A percentile compares a stretch with the other conserved stretches of the same genome.
Conservation (phyloP, 1,139 yeast genomes). For the Sugiyamaella grinbergsii region DNA sequence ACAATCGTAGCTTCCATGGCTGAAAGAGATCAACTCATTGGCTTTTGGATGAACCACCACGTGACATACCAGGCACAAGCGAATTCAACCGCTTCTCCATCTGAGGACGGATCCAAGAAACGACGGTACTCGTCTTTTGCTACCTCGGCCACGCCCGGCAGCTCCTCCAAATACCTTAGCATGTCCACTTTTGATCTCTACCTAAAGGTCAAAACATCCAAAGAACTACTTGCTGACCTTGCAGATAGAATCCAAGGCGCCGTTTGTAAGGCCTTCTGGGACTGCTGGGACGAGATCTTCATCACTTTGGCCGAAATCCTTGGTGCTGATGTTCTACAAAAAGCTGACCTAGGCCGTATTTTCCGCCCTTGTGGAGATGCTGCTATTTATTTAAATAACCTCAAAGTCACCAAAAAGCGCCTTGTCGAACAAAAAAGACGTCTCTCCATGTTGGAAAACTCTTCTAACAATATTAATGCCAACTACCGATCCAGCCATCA, state of each 20-base stretch:
- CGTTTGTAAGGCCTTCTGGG: slow-evolving; percentile 42
- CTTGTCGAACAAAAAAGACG: slow-evolving; percentile 31
- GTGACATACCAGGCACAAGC: slow-evolving; percentile 16
- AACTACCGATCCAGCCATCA: too few species aligned
- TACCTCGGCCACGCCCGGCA: neutral
- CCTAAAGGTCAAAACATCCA: slow-evolving; percentile 34
- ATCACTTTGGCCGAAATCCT: slow-evolving; percentile 38
- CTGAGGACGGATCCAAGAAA: slow-evolving; percentile 19
- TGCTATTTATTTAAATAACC: slow-evolving; percentile 37
- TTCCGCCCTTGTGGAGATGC: slow-evolving; percentile 42
- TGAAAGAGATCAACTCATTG: slow-evolving; percentile 32
- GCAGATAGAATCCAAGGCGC: slow-evolving; percentile 42
- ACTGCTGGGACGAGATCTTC: slow-evolving; percentile 41
- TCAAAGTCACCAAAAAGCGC: slow-evolving; percentile 33
- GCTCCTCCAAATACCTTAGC: slow-evolving; percentile 15
- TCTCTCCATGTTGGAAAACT: slow-evolving; percentile 26
- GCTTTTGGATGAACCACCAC: slow-evolving; percentile 36
- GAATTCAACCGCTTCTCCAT: neutral
- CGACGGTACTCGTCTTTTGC: neutral
- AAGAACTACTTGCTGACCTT: slow-evolving; percentile 37
- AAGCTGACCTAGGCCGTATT: slow-evolving; percentile 38
- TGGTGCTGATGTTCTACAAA: slow-evolving; percentile 36
- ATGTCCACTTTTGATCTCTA: slow-evolving; percentile 34
- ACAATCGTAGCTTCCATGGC: slow-evolving; percentile 33
- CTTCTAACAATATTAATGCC: too few species aligned